Percentiles rank a stretch among this genome's conserved stretches.
Conservation (phyloP, 2,329 filamentous ascomycete species). For the Fusarium sambucinum region DNA sequence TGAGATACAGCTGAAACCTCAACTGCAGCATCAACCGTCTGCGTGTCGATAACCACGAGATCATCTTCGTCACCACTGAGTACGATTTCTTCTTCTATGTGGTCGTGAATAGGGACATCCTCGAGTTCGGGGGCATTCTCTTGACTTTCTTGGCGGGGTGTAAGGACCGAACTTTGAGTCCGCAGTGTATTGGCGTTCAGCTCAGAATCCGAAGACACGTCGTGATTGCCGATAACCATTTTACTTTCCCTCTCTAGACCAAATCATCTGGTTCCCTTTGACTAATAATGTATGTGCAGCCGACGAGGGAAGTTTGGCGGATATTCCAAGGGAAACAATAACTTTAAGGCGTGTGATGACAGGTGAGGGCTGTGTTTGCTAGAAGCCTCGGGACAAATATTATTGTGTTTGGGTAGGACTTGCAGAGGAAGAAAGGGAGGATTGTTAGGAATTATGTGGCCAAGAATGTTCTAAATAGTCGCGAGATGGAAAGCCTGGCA, state of each 20-base stretch:
- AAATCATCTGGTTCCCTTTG: background rate
- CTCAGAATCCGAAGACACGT: background rate
- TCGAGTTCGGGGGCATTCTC: background rate
- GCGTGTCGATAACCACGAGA: background rate
- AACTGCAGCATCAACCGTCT: background rate
- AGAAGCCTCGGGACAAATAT: background rate
- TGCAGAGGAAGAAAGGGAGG: background rate
- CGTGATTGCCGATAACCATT: background rate
- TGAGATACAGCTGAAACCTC: background rate
- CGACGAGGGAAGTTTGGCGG: background rate
- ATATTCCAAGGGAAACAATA: background rate
- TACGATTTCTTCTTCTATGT: background rate
- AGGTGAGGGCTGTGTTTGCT: background rate
- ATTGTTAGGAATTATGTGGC: background rate
- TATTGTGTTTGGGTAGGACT: background rate
- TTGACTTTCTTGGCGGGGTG: background rate
- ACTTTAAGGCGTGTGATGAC: background rate
- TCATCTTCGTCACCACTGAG: background rate
- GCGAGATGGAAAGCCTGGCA: background rate
- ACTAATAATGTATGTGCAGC: background rate
- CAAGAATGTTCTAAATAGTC: background rate
- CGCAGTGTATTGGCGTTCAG: background rate
- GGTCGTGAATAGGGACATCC: background rate
- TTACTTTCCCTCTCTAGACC: constrained; percentile 1
- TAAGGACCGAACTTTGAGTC: background rate